Evolutionary conservation across 805 yeast genomes (phyloP).

Genomic region (Teunomyces funiuensis): DNA sequence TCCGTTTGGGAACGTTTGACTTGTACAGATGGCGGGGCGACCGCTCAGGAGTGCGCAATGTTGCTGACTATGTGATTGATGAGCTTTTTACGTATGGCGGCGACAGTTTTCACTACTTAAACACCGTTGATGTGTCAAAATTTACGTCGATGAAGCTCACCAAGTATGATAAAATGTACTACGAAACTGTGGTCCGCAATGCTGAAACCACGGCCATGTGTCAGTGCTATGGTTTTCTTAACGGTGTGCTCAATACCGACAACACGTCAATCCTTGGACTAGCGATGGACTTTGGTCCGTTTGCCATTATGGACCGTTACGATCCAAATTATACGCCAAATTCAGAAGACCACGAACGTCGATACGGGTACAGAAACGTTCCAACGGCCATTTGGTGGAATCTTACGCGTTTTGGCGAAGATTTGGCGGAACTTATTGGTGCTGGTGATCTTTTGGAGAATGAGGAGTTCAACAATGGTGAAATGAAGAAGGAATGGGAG

Average conservation of each 20-base stretch:
- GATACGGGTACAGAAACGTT: slow-evolving; percentile 81
- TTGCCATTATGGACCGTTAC: slow-evolving; percentile 83
- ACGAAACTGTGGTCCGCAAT: slow-evolving; percentile 70
- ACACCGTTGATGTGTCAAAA: background rate
- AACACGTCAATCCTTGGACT: slow-evolving; percentile 88
- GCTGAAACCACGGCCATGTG: slow-evolving; percentile 78
- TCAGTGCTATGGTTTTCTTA: slow-evolving; percentile 90
- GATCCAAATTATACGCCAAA: slow-evolving; percentile 85
- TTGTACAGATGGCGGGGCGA: slow-evolving; percentile 74
- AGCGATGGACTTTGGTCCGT: slow-evolving; percentile 93
- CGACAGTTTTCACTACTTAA: slow-evolving; percentile 23
- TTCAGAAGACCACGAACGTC: slow-evolving; percentile 69
- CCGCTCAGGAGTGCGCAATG: slow-evolving; percentile 54
- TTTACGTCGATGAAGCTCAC: slow-evolving; percentile 29
- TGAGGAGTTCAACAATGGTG: slow-evolving; percentile 38
- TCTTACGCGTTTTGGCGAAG: slow-evolving; percentile 79
- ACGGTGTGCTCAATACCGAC: slow-evolving; percentile 94
- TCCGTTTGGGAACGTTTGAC: slow-evolving; percentile 87
- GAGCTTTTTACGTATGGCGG: slow-evolving; percentile 51
- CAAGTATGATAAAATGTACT: slow-evolving; percentile 67
- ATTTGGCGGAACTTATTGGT: slow-evolving; percentile 77
- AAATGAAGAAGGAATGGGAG: slow-evolving; percentile 50
- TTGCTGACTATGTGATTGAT: slow-evolving; percentile 72
- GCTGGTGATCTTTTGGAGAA: slow-evolving; percentile 57
- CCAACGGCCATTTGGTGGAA: slow-evolving; percentile 95